Base-by-base conservation (phyloP, 106 monocot genomes). In the Phalaenopsis equestris region DNA sequence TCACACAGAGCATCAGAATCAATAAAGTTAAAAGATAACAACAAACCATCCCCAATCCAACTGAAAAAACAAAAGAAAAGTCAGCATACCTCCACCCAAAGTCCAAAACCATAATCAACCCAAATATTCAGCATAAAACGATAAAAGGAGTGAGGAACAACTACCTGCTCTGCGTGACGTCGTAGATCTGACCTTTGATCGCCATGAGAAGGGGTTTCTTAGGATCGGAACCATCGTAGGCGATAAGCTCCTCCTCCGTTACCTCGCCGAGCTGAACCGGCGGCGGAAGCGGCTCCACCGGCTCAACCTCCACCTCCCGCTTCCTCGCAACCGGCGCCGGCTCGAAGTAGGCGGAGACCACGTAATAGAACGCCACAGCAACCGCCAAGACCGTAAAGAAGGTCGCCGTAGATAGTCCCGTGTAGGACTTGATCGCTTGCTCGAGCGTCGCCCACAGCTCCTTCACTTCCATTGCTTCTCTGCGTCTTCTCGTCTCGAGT, bases 121-220 rank as follows among this genome's bases (percentile, higher is more conserved):
- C 38, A 10, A 12, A 14, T 14, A 39, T 70, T 70, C 12, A 38
- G 8, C 24, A 70, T 68, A 41, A 49, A 70, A 61, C 12, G 41
- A 47, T 72, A 41, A 1, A 55, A 56, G 38, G 4, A 4, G 49
- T 11, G 45, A 12, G 18, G 55, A 16, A 73, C 15, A 43, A 2
- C 11, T 5, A 89, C 92, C 92, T 92, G 92, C 92, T 90, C 87
- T 92, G 90, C 0, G 87, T 84, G 72, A 92, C 92, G 67, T 92
- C 92, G 75, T 91, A 91, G 87, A 91, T 91, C 89, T 91, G 87
- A 38, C 89, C 87, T 80, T 91, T 91, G 81, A 91, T 92, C 17
- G 92, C 90, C 92, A 92, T 92, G 58, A 92, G 90, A 7, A 92
- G 84, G 7, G 92, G 92, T 80, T 86, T 92, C 81, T 84, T 88